phyloP scores from a whole-genome alignment of 768 basidiomycete species.

The Russula emetica region DNA sequence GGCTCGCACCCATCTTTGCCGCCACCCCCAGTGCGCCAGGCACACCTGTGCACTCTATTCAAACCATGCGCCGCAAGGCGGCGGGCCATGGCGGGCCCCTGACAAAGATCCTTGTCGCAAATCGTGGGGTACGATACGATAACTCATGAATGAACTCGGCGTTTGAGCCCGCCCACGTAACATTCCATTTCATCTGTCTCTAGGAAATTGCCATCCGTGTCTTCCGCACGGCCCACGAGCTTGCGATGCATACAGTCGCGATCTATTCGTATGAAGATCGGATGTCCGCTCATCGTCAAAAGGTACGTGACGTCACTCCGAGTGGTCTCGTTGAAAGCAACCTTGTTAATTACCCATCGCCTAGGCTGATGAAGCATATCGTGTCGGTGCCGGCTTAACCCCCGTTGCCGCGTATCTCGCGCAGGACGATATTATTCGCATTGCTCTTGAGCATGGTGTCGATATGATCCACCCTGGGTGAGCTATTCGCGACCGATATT shows the following conservation, averaged over 20 bases:
- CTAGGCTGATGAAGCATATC: constrained; percentile 96
- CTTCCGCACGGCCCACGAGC: constrained; percentile 95
- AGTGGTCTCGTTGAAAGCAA: background rate
- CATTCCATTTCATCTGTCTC: constrained; percentile 10
- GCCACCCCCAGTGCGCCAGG: constrained; percentile 72
- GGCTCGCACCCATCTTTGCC: constrained; percentile 68
- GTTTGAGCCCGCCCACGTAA: background rate
- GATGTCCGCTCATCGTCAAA: constrained; percentile 94
- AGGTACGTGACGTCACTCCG: constrained; percentile 46
- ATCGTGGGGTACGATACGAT: constrained; percentile 72
- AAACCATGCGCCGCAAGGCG: constrained; percentile 85
- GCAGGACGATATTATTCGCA: constrained; percentile 94
- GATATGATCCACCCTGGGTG: constrained; percentile 99
- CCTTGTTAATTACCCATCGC: background rate
- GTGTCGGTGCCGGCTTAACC: constrained; percentile 93
- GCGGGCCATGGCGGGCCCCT: constrained; percentile 88
- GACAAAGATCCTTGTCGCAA: constrained; percentile 89
- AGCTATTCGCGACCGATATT: constrained; percentile 26
- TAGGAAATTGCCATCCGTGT: constrained; percentile 99
- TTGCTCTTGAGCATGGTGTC: constrained; percentile 96
- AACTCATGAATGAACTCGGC: constrained; percentile 22
- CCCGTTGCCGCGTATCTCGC: constrained; percentile 97
- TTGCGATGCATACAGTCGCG: constrained; percentile 98
- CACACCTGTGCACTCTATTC: constrained; percentile 85
- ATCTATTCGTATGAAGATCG: constrained; percentile 98